Evolutionary conservation across 169 alveolate species (phyloP).

Genomic region (Cryptosporidium bovis): DNA sequence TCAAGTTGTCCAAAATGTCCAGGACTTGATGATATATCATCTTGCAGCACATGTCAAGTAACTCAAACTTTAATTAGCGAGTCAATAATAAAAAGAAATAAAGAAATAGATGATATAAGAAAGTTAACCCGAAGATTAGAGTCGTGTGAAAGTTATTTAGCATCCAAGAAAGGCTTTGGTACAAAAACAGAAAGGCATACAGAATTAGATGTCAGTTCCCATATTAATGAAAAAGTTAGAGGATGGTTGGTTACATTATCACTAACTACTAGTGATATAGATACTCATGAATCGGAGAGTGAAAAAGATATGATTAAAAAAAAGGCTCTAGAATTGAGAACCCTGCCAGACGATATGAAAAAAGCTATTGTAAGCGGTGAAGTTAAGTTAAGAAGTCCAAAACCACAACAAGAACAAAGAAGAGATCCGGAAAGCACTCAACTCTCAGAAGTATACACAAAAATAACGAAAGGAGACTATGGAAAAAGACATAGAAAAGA

Average conservation of each 20-base stretch:
- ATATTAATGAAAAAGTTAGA: not conserved
- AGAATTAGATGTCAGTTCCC: not conserved
- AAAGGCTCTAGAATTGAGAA: not conserved
- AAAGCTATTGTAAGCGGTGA: constrained; percentile 25
- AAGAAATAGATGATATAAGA: not conserved
- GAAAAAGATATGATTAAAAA: not conserved
- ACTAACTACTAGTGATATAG: not conserved
- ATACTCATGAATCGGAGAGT: not conserved
- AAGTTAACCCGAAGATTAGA: not conserved
- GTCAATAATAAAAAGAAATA: constrained; percentile 2
- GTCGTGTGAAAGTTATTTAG: constrained; percentile 41
- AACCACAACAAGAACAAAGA: not conserved
- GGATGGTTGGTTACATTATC: not conserved
- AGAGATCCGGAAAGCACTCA: not conserved
- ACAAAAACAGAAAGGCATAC: not conserved
- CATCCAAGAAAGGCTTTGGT: not conserved
- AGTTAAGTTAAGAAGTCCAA: not conserved
- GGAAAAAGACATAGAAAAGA: not conserved
- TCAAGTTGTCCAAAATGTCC: constrained; percentile 44
- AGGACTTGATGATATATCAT: constrained; percentile 23
- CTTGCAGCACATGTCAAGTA: constrained; percentile 40
- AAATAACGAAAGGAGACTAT: not conserved
- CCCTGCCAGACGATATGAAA: constrained; percentile 6
- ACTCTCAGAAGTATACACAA: not conserved
- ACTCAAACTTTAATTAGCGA: constrained; percentile 7